A percentile compares a stretch with the other conserved stretches of the same genome.
Evolutionary conservation across 31 red algal genomes (phyloP).

Genomic region (Endocladia muricata): DNA sequence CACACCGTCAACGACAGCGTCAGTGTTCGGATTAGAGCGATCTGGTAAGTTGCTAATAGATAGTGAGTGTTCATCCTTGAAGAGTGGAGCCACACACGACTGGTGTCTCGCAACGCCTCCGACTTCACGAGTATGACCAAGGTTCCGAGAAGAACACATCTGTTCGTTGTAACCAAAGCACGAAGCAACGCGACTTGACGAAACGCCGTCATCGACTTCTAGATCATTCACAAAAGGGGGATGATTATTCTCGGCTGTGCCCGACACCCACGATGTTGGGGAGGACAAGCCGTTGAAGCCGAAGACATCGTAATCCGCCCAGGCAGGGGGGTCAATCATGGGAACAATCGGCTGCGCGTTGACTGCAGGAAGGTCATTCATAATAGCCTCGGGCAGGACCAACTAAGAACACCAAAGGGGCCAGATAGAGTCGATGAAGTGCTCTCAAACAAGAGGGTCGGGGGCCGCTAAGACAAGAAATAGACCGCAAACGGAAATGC

Average conservation of each 20-base stretch:
- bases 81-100: not conserved
- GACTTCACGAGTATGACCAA: not conserved
- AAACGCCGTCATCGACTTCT: not conserved
- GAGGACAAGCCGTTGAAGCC: slow-evolving; percentile 16
- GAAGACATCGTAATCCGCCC: slow-evolving; percentile 8
- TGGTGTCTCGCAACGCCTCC: not conserved
- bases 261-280: slow-evolving; percentile 9
- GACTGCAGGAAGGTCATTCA: not conserved
- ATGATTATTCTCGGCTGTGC: not conserved
- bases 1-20: slow-evolving; percentile 2
- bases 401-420: too few relatives aligned
- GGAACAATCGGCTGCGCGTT: slow-evolving; percentile 7
- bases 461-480: too few relatives aligned
- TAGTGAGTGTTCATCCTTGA: not conserved
- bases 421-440: too few relatives aligned
- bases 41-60: not conserved
- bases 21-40: not conserved
- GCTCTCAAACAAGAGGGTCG: too few relatives aligned
- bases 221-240: not conserved
- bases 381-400: too few relatives aligned
- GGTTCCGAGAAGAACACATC: too few relatives aligned
- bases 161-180: too few relatives aligned
- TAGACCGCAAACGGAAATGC: too few relatives aligned
- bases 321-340: not conserved
- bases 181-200: not conserved